A percentile compares a stretch with the other conserved stretches of the same genome.
Conservation (phyloP, 768 basidiomycete genomes). For the Rhizopogon rudus region DNA sequence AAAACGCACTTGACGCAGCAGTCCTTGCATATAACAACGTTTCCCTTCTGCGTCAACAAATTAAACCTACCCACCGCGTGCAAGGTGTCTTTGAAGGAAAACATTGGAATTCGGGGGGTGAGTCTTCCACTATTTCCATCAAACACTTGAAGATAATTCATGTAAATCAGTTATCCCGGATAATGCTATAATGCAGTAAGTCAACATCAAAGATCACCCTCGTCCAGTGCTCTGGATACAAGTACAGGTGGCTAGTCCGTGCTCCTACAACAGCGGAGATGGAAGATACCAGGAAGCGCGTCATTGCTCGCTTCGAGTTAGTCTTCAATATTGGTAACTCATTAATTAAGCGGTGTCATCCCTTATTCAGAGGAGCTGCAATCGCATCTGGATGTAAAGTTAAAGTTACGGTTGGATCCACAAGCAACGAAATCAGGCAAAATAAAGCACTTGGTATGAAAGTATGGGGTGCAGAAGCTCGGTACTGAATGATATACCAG, state of each 20-base stretch:
- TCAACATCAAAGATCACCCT: neutral
- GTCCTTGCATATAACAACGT: conserved; percentile 73
- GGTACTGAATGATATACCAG: conserved; percentile 24
- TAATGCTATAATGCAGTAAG: conserved; percentile 59
- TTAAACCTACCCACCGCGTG: conserved; percentile 64
- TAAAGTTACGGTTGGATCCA: conserved; percentile 29
- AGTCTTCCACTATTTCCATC: conserved; percentile 9
- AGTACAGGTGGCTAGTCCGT: conserved; percentile 57
- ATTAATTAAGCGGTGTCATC: neutral
- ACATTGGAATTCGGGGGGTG: conserved; percentile 67
- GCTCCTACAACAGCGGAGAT: conserved; percentile 57
- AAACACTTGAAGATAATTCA: neutral
- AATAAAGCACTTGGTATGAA: conserved; percentile 53
- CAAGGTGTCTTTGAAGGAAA: conserved; percentile 72
- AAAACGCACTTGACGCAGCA: conserved; percentile 75
- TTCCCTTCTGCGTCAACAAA: conserved; percentile 72
- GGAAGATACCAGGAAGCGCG: conserved; percentile 46
- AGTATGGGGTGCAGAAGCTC: neutral
- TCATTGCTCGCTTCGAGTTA: conserved; percentile 64
- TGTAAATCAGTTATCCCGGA: conserved; percentile 62
- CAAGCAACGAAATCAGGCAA: conserved; percentile 53
- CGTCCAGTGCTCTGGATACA: neutral
- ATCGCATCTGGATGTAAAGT: conserved; percentile 56
- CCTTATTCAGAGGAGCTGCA: conserved; percentile 45
- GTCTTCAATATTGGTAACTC: conserved; percentile 10